Percentiles rank a stretch among this genome's conserved stretches.
Evolutionary conservation across 176 grass and related monocot species (phyloP).

Genomic region (Zizania latifolia): DNA sequence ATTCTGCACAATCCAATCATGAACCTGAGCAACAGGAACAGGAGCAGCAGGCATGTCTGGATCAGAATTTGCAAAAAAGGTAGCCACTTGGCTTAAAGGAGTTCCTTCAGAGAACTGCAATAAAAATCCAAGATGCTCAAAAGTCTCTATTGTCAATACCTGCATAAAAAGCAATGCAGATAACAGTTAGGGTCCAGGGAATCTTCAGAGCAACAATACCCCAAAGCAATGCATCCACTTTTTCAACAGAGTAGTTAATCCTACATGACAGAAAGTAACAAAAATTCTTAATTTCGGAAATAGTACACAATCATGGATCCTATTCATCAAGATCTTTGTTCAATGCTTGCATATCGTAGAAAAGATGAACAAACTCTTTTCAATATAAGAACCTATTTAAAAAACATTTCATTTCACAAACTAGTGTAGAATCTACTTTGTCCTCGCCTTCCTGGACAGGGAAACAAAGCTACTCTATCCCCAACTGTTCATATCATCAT

Average conservation of each 20-base stretch:
- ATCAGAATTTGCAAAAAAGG: conserved; percentile 98
- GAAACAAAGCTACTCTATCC: background rate
- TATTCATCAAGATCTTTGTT: conserved; percentile 4
- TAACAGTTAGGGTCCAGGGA: conserved; percentile 5
- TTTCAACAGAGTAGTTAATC: background rate
- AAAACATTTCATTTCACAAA: conserved; percentile 3
- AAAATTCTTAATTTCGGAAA: background rate
- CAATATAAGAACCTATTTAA: background rate
- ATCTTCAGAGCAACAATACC: conserved; percentile 8
- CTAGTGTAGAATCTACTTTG: background rate
- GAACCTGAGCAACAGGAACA: conserved; percentile 67
- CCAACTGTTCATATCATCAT: conserved; percentile 1
- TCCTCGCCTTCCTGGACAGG: background rate
- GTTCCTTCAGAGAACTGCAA: conserved; percentile 73
- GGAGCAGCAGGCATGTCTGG: conserved; percentile 91
- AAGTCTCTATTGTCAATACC: conserved; percentile 82
- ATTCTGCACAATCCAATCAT: conserved; percentile 80
- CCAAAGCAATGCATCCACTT: background rate
- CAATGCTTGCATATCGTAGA: background rate
- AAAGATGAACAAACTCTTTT: conserved; percentile 3
- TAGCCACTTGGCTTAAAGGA: conserved; percentile 68
- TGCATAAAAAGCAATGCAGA: conserved; percentile 35
- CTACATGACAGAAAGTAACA: background rate
- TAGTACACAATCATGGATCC: background rate
- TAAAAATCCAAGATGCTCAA: conserved; percentile 90